Base-by-base conservation (phyloP, 106 monocot genomes). In the Acorus gramineus region DNA sequence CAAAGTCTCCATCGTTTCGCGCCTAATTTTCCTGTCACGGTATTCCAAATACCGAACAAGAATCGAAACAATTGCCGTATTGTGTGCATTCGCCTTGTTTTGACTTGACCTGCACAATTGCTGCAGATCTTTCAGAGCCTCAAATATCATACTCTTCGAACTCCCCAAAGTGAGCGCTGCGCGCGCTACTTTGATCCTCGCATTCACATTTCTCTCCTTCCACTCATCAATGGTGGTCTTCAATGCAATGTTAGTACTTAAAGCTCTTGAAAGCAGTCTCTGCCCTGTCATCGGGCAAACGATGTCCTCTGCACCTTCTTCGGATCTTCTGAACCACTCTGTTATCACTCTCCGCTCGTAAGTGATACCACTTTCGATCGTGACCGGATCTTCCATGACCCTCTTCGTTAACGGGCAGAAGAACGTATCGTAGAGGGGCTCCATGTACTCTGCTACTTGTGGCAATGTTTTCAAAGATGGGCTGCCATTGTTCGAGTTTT, bases 361-460 rank as follows among this genome's bases (percentile, higher is more conserved):
- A 47, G 87, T 87, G 3, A 78, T 57, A 8, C 87, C 87, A 66
- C 71, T 89, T 13, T 73, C 76, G 14, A 82, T 74, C 2, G 79
- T 89, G 42, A 79, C 85, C 46, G 89, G 89, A 44, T 89, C 89
- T 7, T 76, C 71, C 85, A 89, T 85, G 11, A 85, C 74, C 63
- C 75, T 84, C 74, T 82, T 82, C 51, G 89, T 85, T 42, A 89
- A 12, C 45, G 89, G 85, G 62, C 89, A 89, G 60, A 85, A 85
- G 69, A 89, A 89, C 11, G 85, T 64, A 45, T 85, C 81, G 52
- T 84, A 87, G 7, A 78, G 54, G 14, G 87, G 87, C 48, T 81
- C 84, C 4, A 84, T 60, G 11, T 62, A 45, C 11, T 78, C 78
- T 14, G 77, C 63, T 12, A 69, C 14, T 63, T 43, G 67, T 11